These are phyloP conservation scores for Phytophthora hibernalis DNA, from an alignment of 352 stramenopile genomes.

Conservation along the genomic window DNA sequence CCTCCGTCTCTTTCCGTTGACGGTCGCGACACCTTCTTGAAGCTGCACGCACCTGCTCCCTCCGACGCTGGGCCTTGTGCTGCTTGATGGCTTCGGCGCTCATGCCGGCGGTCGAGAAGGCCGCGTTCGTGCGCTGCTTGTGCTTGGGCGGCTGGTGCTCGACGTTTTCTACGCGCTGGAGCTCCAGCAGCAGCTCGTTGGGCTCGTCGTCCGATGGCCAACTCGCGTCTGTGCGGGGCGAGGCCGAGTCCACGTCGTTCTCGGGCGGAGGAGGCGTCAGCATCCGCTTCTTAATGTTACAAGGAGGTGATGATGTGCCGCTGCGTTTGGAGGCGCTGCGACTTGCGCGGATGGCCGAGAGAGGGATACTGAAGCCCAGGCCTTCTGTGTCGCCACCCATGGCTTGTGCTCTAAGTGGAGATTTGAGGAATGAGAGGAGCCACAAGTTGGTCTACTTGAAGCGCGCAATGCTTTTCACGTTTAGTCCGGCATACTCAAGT, in stretches of 20 bases:
- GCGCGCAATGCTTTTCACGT: conserved; percentile 11
- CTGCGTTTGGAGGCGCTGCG: conserved; percentile 13
- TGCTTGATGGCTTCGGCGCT: conserved; percentile 60
- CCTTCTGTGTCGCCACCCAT: conserved; percentile 13
- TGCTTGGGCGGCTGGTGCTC: conserved; percentile 8
- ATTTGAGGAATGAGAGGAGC: conserved; percentile 29
- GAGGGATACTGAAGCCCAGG: conserved; percentile 43
- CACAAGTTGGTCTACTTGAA: conserved; percentile 9
- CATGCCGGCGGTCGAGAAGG: conserved; percentile 34
- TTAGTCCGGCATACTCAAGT: neutral
- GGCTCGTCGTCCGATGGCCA: conserved; percentile 55
- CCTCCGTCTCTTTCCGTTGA: conserved; percentile 71
- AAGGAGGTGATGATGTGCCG: conserved; percentile 22
- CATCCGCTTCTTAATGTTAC: conserved; percentile 61
- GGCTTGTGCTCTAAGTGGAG: conserved; percentile 1
- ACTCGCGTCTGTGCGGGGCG: conserved; percentile 45
- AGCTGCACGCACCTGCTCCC: conserved; percentile 68
- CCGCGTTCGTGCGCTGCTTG: conserved; percentile 26
- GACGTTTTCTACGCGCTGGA: conserved; percentile 16
- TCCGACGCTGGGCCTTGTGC: conserved; percentile 66
- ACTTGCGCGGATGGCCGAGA: conserved; percentile 22
- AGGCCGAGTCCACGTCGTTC: conserved; percentile 41
- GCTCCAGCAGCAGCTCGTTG: conserved; percentile 28
- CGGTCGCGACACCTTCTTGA: conserved; percentile 67
- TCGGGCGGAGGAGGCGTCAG: conserved; percentile 29